Evolutionary conservation across 1,284 basidiomycete species (phyloP).

Genomic region (Pascua guehoae): DNA sequence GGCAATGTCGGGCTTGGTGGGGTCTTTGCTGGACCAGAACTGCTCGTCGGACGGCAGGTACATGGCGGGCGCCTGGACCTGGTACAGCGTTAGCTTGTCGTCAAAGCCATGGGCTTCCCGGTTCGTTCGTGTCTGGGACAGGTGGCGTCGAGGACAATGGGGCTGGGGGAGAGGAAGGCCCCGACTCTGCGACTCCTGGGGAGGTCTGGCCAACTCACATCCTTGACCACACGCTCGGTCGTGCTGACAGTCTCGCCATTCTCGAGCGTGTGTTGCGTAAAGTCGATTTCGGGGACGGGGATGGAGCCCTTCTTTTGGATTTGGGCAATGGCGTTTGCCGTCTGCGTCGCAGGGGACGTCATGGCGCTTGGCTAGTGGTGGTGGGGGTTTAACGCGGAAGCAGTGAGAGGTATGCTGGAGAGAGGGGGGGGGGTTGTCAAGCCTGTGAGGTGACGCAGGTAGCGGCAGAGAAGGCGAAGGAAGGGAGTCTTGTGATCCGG

Average conservation of each 20-base stretch:
- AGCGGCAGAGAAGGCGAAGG: too few species aligned
- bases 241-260: slow-evolving; percentile 75
- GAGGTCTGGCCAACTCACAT: slow-evolving; percentile 36
- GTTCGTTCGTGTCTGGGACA: background rate
- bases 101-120: background rate
- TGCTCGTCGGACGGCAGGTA: slow-evolving; percentile 84
- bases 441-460: too few species aligned
- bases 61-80: slow-evolving; percentile 96
- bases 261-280: slow-evolving; percentile 81
- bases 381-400: slow-evolving; percentile 3
- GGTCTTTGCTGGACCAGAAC: slow-evolving; percentile 81
- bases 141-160: background rate
- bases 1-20: slow-evolving; percentile 86
- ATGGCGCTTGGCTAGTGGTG: slow-evolving; percentile 16
- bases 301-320: slow-evolving; percentile 45
- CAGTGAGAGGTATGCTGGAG: background rate
- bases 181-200: background rate
- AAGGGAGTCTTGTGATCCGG: too few species aligned
- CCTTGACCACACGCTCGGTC: slow-evolving; percentile 51
- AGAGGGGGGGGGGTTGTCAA: background rate
- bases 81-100: slow-evolving; percentile 2
- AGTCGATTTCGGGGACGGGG: slow-evolving; percentile 71
- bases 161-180: background rate
- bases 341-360: slow-evolving; percentile 42
- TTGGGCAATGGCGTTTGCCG: slow-evolving; percentile 45